Evolutionary conservation across 192 early-diverging fungal genomes (phyloP), one percentile per base, ranked within the genome.

Genomic region (Coemansia brasiliensis): DNA sequence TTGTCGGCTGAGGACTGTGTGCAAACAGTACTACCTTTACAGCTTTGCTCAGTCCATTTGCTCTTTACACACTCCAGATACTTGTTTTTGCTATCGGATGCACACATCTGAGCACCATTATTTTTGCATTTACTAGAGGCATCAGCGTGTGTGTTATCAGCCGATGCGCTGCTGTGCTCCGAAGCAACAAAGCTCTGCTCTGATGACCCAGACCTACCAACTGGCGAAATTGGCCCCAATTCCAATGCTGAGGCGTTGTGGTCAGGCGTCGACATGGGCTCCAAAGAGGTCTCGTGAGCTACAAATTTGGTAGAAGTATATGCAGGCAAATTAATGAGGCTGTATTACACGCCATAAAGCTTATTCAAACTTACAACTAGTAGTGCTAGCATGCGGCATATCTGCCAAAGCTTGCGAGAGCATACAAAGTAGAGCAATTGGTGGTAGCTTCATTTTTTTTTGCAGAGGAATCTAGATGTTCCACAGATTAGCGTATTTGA

Each of bases 361-460:
- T 17, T 7, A 0, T 32, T 26, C 35, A 17, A 16, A 51, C 49
- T 51, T 51, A 51, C 49, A 26, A 17, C 27, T 32, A 16, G 40
- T 42, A 42, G 40, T 48, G 46, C 48, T 51, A 17, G 26, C 16
- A 16, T 51, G 49, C 1, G 26, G 15, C 17, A 29, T 15, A n/a
- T 51, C 49, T 6, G 49, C 49, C 26, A 51, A 7, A 1, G 49
- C 22, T 17, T 32, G 26, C 26, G 49, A n/a, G n/a, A 51, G 26
- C 15, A 51, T 15, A 7, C 49, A 32, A 16, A 51, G 49, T 18
- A 51, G 49, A 51, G 17, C 49, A 17, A 32, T 27, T 1, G 49
- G 32, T 51, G 49, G 49, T 8, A 51, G 27, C 49, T 51, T 51
- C 49, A 51, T 51, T 26, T 27, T 13, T n/a, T n/a, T n/a, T n/a